Evolutionary conservation across 1,284 basidiomycete species (phyloP).

Genomic region (Mycena citricolor): DNA sequence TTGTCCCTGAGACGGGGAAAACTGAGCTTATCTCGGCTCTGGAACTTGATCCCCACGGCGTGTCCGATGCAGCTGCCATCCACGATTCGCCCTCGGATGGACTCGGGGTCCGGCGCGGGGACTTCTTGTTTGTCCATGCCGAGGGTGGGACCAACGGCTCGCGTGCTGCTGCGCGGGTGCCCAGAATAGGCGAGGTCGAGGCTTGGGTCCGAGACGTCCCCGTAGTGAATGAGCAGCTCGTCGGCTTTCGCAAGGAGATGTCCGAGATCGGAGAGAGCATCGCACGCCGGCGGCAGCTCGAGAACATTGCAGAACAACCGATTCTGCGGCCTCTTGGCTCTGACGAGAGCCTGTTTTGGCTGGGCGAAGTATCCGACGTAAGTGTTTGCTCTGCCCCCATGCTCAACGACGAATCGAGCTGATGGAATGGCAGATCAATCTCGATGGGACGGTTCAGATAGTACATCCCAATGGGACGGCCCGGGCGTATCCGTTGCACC

Average conservation of each 20-base stretch:
- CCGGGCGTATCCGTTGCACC: conserved; percentile 55
- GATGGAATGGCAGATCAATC: conserved; percentile 62
- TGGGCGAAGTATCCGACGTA: conserved; percentile 78
- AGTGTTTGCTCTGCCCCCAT: conserved; percentile 31
- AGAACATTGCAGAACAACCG: conserved; percentile 39
- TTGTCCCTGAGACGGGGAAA: conserved; percentile 50
- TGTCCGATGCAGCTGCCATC: conserved; percentile 46
- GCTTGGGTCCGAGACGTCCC: conserved; percentile 69
- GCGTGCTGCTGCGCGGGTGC: conserved; percentile 56
- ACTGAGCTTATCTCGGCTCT: conserved; percentile 78
- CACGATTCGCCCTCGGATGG: conserved; percentile 49
- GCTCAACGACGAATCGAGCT: no score
- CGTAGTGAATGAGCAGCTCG: conserved; percentile 48
- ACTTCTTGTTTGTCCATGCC: conserved; percentile 79
- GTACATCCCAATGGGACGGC: conserved; percentile 55
- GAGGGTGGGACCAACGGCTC: conserved; percentile 69
- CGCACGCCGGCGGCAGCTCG: conserved; percentile 47
- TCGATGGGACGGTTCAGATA: conserved; percentile 69
- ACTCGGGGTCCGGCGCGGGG: conserved; percentile 80
- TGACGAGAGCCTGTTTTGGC: conserved; percentile 58
- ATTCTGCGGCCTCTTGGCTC: conserved; percentile 46
- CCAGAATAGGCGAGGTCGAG: conserved; percentile 79
- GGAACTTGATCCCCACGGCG: conserved; percentile 84
- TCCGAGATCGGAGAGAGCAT: conserved; percentile 58
- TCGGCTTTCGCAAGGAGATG: conserved; percentile 72